Conservation (phyloP, 2,329 filamentous ascomycete genomes). For the Beauveria sp. region DNA sequence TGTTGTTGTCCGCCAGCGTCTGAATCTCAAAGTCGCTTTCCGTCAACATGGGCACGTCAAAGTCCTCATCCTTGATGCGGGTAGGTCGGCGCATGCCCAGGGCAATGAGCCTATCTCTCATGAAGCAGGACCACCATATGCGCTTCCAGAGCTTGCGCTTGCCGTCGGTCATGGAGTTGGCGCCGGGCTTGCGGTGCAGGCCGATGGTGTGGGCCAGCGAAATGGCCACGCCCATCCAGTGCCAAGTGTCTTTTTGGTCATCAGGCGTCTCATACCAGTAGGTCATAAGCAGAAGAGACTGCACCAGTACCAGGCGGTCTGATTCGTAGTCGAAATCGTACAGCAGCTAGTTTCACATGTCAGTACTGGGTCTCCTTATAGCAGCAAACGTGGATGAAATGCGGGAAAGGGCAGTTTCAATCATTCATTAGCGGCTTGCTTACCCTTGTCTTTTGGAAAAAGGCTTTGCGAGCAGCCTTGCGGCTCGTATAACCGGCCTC, state of each 20-base stretch:
- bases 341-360: conserved; percentile 45
- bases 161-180: conserved; percentile 63
- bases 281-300: conserved; percentile 84
- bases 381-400: not conserved
- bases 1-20: conserved; percentile 57
- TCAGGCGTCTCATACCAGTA: conserved; percentile 98
- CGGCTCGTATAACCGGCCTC: conserved; percentile 70
- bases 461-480: conserved; percentile 77
- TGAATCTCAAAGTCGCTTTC: conserved; percentile 78
- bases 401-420: not conserved
- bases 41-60: conserved; percentile 84
- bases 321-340: conserved; percentile 96
- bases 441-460: conserved; percentile 83
- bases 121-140: conserved; percentile 97
- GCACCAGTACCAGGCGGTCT: conserved; percentile 81
- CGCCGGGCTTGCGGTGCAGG: conserved; percentile 74
- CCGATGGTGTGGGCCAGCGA: conserved; percentile 91
- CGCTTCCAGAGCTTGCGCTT: conserved; percentile 85
- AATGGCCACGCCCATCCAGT: conserved; percentile 96
- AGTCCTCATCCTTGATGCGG: conserved; percentile 87
- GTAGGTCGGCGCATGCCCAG: conserved; percentile 90
- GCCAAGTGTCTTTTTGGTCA: conserved; percentile 96
- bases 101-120: conserved; percentile 86
- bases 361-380: conserved; percentile 12
- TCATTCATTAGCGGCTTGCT: conserved; percentile 22